A percentile compares a stretch with the other conserved stretches of the same genome.
phyloP scores from a whole-genome alignment of 179 eudicot genomes.

The Silene coronaria region DNA sequence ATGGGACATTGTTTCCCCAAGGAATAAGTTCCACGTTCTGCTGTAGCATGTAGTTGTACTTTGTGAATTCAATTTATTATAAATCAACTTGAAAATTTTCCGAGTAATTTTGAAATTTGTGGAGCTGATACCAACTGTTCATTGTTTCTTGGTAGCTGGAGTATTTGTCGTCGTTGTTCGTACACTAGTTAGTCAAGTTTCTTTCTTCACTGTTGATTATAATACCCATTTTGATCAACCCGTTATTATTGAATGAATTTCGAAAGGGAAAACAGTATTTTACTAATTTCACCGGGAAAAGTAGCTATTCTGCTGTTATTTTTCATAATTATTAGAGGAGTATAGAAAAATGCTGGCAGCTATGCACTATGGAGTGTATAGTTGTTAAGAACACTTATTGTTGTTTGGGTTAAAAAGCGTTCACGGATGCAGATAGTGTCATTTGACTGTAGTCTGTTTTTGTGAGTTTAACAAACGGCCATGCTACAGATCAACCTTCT shows the following conservation, averaged over 20 bases:
- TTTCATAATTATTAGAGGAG: background rate
- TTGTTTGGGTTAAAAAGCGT: background rate
- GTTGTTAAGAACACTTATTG: background rate
- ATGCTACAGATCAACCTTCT: background rate
- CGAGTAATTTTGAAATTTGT: background rate
- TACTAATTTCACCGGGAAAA: background rate
- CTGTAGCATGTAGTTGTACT: slow-evolving; percentile 5
- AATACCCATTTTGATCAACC: background rate
- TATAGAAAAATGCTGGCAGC: background rate
- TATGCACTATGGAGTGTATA: background rate
- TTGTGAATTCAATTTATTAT: background rate
- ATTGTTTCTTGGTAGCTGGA: background rate
- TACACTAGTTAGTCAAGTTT: background rate
- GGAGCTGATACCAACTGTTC: background rate
- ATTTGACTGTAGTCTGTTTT: background rate
- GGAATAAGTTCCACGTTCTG: background rate
- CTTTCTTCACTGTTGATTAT: background rate
- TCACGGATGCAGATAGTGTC: background rate
- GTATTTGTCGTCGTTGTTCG: background rate
- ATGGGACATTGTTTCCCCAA: slow-evolving; percentile 9
- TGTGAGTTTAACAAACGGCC: background rate
- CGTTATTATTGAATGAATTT: background rate
- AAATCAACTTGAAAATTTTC: background rate
- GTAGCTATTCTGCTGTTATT: background rate
- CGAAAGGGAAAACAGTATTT: background rate